These are phyloP conservation scores for Leucosporidium scottii DNA, from an alignment of 768 basidiomycete species.

Conservation along the genomic window DNA sequence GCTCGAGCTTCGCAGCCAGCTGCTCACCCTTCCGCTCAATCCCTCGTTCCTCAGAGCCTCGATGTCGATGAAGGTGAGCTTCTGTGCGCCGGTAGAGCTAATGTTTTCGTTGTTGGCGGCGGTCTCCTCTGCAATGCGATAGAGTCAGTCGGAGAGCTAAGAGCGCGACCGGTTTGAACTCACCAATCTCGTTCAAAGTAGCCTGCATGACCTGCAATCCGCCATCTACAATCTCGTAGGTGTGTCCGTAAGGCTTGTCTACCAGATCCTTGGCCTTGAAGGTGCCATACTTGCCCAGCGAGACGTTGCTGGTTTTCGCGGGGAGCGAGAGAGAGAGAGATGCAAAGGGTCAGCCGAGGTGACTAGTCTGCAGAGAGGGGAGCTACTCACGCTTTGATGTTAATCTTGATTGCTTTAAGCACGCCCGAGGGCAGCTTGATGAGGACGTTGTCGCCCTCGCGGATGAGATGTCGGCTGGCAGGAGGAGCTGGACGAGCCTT, in stretches of 20 bases:
- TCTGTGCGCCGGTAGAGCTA: constrained; percentile 56
- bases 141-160: constrained; percentile 32
- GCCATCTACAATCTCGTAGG: constrained; percentile 68
- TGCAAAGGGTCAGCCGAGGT: background rate
- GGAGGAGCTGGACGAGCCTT: background rate
- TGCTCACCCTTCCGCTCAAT: constrained; percentile 51
- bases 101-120: constrained; percentile 95
- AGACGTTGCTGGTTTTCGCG: constrained; percentile 52
- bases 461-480: constrained; percentile 44
- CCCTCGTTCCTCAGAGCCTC: constrained; percentile 74
- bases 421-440: constrained; percentile 72
- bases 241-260: constrained; percentile 74
- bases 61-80: constrained; percentile 76
- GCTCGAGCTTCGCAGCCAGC: no score
- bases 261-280: constrained; percentile 68
- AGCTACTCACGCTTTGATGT: constrained; percentile 56
- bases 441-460: constrained; percentile 67
- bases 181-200: constrained; percentile 73
- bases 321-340: constrained; percentile 1
- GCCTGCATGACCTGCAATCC: constrained; percentile 60
- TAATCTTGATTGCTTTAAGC: constrained; percentile 64
- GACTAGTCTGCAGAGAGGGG: background rate
- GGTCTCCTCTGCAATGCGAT: constrained; percentile 61
- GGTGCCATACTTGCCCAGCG: constrained; percentile 76
- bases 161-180: constrained; percentile 39